Evolutionary conservation across 129 eudicot species (phyloP).

Genomic region (Smallanthus sonchifolius): DNA sequence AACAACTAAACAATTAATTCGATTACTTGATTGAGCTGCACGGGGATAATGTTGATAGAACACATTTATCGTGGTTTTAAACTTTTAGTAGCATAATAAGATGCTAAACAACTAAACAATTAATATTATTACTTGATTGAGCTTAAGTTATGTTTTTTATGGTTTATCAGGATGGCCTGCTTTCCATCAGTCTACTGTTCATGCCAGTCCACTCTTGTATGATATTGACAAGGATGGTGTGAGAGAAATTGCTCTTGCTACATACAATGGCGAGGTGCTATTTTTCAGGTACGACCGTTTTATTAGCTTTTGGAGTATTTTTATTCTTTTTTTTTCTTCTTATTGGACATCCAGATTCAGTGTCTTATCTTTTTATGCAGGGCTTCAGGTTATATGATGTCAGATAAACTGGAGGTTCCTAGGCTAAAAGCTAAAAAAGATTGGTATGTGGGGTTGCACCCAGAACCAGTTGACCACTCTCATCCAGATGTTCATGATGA

Average conservation of each 20-base stretch:
- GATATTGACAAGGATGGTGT: conserved; percentile 99
- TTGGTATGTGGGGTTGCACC: conserved; percentile 83
- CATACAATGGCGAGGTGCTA: conserved; percentile 95
- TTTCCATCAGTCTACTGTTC: conserved; percentile 95
- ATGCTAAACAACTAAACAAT: not conserved
- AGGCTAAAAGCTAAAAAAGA: conserved; percentile 81
- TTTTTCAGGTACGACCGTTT: conserved; percentile 70
- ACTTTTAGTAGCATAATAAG: not conserved
- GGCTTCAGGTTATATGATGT: conserved; percentile 92
- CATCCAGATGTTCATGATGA: conserved; percentile 97
- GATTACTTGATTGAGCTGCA: conserved; percentile 15
- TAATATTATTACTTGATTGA: conserved; percentile 6
- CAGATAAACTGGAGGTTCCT: conserved; percentile 88
- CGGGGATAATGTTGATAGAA: not conserved
- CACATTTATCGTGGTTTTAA: not conserved
- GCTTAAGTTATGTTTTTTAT: conserved; percentile 1
- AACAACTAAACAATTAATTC: not conserved
- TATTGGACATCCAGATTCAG: conserved; percentile 8
- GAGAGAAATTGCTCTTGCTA: conserved; percentile 96
- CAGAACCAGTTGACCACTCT: conserved; percentile 89
- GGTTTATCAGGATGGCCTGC: conserved; percentile 95
- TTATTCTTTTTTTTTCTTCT: not conserved
- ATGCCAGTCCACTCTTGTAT: conserved; percentile 92
- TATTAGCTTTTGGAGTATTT: conserved; percentile 5
- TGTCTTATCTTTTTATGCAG: conserved; percentile 33